phyloP scores from a whole-genome alignment of 768 basidiomycete genomes.

The Sarcodon aspratus region DNA sequence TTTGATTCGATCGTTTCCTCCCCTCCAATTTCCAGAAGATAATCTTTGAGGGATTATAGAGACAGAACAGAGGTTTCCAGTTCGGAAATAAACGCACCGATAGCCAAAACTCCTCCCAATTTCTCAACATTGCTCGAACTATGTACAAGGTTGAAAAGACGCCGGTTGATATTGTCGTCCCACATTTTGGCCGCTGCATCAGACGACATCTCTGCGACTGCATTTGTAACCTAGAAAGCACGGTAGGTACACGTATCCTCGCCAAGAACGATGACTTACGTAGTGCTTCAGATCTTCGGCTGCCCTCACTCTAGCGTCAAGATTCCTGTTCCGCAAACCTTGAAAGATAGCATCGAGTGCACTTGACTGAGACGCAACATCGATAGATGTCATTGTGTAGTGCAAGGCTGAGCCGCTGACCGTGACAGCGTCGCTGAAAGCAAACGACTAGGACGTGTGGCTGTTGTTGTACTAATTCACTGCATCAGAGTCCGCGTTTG shows the following conservation, averaged over 20 bases:
- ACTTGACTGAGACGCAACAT: conserved; percentile 46
- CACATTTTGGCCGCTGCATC: conserved; percentile 75
- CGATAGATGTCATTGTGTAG: conserved; percentile 45
- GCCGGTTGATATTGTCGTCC: conserved; percentile 75
- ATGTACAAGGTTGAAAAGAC: conserved; percentile 76
- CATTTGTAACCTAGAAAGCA: conserved; percentile 48
- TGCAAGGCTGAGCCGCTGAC: too few species aligned
- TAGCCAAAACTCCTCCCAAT: conserved; percentile 79
- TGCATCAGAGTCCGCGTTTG: not conserved
- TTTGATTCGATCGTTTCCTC: conserved; percentile 79
- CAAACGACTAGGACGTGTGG: too few species aligned
- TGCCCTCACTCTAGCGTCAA: conserved; percentile 54
- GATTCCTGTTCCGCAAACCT: conserved; percentile 49
- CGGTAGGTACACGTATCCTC: conserved; percentile 1
- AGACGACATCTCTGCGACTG: conserved; percentile 70
- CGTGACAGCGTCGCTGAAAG: too few species aligned
- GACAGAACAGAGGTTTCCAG: not conserved
- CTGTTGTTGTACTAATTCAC: not conserved
- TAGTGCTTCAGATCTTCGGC: conserved; percentile 67
- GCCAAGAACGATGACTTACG: conserved; percentile 29
- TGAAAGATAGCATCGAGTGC: conserved; percentile 57
- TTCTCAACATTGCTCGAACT: conserved; percentile 70
- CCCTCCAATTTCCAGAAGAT: conserved; percentile 63
- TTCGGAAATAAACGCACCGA: conserved; percentile 39
- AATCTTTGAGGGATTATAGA: conserved; percentile 29